Evolutionary conservation across 75 land plant genomes (phyloP).

Genomic region (Isoetes taiwanensis): DNA sequence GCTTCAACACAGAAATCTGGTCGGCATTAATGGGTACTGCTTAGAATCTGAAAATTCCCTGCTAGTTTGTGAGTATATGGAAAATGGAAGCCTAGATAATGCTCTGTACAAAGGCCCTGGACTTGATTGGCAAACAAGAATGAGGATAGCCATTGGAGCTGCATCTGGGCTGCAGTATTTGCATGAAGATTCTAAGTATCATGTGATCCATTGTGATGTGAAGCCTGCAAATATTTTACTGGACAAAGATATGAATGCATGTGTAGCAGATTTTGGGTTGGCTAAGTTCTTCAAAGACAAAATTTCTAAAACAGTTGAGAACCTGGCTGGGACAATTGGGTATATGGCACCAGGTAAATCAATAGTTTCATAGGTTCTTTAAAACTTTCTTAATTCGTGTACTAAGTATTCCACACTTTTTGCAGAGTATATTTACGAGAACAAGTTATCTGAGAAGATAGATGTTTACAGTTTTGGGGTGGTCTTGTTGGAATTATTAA

Average conservation of each 20-base stretch:
- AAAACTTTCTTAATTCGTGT: too few relatives aligned
- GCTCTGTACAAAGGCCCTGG: constrained; percentile 33
- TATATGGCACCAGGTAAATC: constrained; percentile 63
- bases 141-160: constrained; percentile 38
- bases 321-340: constrained; percentile 44
- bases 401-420: too few relatives aligned
- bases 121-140: constrained; percentile 26
- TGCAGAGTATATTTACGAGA: constrained; percentile 14
- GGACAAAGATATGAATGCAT: constrained; percentile 30
- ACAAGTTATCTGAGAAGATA: constrained; percentile 42
- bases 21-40: too few relatives aligned
- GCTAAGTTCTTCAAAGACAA: constrained; percentile 27
- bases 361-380: too few relatives aligned
- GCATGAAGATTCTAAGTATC: constrained; percentile 45
- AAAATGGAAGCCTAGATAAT: constrained; percentile 64
- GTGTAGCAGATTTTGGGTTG: constrained; percentile 60
- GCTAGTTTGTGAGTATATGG: constrained; percentile 69
- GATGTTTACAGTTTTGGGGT: constrained; percentile 79
- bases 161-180: constrained; percentile 48
- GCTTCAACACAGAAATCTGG: too few relatives aligned
- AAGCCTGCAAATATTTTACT: constrained; percentile 59
- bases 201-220: constrained; percentile 53
- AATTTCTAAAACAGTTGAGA: constrained; percentile 18
- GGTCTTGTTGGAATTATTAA: constrained; percentile 54
- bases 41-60: too few relatives aligned